Percentiles rank a stretch among this genome's conserved stretches.
Conservation (phyloP, 768 basidiomycete species). For the Aureoboletus auriporus region DNA sequence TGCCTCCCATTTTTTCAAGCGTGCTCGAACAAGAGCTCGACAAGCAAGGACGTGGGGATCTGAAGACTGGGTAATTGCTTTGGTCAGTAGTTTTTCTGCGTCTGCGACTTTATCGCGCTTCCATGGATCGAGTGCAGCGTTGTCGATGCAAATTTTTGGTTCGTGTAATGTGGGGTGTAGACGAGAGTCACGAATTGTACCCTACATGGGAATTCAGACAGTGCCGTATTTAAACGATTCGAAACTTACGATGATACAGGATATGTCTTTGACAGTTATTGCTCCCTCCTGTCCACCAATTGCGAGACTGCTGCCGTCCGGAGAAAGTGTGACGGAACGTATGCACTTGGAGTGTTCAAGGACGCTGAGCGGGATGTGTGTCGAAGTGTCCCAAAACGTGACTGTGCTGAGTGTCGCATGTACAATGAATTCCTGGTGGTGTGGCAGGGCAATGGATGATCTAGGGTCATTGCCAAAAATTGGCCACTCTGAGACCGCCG, state of each 20-base stretch:
- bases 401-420: not conserved
- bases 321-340: not conserved
- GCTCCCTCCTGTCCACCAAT: not conserved
- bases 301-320: not conserved
- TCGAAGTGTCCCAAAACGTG: slow-evolving; percentile 5
- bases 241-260: not conserved
- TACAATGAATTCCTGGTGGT: not conserved
- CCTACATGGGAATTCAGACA: no score
- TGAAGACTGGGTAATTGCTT: not conserved
- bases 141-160: not conserved
- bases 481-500: not conserved
- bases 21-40: slow-evolving; percentile 5
- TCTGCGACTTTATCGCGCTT: not conserved
- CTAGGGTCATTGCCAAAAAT: rapidly evolving
- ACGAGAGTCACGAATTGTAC: not conserved
- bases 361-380: not conserved
- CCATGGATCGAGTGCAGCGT: slow-evolving; percentile 1
- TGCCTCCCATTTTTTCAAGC: not conserved
- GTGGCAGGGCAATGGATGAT: not conserved
- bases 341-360: not conserved
- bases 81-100: not conserved
- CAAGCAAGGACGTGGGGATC: not conserved
- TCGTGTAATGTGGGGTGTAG: not conserved
- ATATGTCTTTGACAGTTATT: not conserved
- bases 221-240: not conserved